These are phyloP conservation scores for Fusarium redolens DNA, from an alignment of 2,329 filamentous ascomycete species.

Conservation along the genomic window DNA sequence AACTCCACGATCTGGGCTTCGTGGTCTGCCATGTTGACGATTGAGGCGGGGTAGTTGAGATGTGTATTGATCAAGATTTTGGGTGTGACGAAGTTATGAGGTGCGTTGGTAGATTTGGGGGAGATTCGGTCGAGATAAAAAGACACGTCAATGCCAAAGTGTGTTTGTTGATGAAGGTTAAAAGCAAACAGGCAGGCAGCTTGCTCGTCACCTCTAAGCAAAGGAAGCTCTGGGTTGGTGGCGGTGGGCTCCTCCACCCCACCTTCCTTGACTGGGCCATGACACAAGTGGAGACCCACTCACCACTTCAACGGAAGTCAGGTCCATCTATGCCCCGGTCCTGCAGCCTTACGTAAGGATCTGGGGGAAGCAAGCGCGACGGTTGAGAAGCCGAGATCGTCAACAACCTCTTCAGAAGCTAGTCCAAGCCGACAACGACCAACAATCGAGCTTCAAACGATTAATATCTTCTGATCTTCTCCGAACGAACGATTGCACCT, in stretches of 20 bases:
- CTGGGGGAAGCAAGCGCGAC: conserved; percentile 30
- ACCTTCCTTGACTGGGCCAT: conserved; percentile 19
- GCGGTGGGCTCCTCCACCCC: conserved; percentile 37
- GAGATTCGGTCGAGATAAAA: background rate
- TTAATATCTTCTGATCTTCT: background rate
- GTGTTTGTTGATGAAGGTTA: conserved; percentile 11
- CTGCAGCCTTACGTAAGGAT: conserved; percentile 43
- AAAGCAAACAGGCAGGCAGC: conserved; percentile 41
- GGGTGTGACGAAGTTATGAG: background rate
- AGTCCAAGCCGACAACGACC: background rate
- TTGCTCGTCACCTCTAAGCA: conserved; percentile 46
- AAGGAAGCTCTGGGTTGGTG: conserved; percentile 36
- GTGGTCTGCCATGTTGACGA: conserved; percentile 47
- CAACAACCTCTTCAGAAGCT: conserved; percentile 37
- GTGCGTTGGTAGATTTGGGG: background rate
- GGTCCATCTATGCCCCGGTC: conserved; percentile 22
- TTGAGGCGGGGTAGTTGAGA: conserved; percentile 39
- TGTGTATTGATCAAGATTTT: background rate
- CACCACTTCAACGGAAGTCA: conserved; percentile 5
- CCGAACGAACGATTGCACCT: no score
- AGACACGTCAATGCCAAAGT: background rate
- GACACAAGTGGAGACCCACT: conserved; percentile 44
- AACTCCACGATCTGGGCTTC: conserved; percentile 47
- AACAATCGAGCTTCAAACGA: background rate
- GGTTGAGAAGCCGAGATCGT: conserved; percentile 30